A percentile compares a stretch with the other conserved stretches of the same genome.
Conservation (phyloP, 2,329 filamentous ascomycete genomes). For the Mollisia scopiformis region DNA sequence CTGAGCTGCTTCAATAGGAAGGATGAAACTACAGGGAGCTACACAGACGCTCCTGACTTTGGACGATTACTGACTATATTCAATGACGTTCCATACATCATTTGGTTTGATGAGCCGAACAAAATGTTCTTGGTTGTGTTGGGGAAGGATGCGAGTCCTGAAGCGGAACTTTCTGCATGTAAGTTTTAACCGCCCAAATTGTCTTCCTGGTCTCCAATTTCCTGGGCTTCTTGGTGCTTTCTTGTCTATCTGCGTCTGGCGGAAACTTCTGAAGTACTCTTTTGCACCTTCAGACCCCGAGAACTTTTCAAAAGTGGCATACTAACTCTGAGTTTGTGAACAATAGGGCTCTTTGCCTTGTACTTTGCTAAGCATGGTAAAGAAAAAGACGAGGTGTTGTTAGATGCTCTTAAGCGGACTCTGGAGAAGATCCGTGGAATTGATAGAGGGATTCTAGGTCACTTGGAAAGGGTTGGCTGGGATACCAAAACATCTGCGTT, state of each 20-base stretch:
- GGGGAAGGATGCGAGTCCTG: slow-evolving; percentile 56
- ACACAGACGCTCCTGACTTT: background rate
- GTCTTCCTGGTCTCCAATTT: slow-evolving; percentile 32
- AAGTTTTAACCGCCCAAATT: slow-evolving; percentile 54
- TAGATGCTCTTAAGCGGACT: slow-evolving; percentile 13
- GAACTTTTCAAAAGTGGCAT: background rate
- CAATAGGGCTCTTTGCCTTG: background rate
- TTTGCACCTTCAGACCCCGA: too few species aligned
- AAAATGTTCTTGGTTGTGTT: slow-evolving; percentile 60
- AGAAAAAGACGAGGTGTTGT: background rate
- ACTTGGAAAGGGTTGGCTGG: slow-evolving; percentile 60
- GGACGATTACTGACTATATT: slow-evolving; percentile 47
- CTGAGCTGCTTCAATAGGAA: slow-evolving; percentile 20
- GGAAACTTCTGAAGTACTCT: too few species aligned
- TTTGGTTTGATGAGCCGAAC: slow-evolving; percentile 55
- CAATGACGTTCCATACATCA: slow-evolving; percentile 57
- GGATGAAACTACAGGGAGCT: slow-evolving; percentile 14
- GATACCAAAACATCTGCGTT: slow-evolving; percentile 65
- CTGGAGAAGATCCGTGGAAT: background rate
- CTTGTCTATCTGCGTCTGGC: background rate
- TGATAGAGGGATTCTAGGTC: slow-evolving; percentile 27
- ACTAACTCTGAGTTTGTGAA: background rate
- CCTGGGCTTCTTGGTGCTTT: too few species aligned
- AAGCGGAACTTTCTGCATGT: slow-evolving; percentile 63
- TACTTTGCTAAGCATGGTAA: background rate